Base-by-base conservation (phyloP, 305 asterid species). In the Nicotiana rustica region DNA sequence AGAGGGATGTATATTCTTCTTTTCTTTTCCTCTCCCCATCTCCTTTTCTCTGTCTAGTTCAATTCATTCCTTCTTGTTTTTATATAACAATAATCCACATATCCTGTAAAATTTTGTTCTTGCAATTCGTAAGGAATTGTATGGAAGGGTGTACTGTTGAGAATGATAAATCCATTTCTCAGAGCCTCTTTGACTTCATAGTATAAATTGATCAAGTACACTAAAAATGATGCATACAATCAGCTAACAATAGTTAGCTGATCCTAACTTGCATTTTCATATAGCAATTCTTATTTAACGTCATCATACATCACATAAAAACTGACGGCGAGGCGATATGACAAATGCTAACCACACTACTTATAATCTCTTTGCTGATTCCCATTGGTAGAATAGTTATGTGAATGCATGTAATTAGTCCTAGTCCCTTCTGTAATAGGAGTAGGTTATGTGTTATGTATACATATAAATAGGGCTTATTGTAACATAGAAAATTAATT, bases 1-100 rank as follows among this genome's bases (percentile, higher is more conserved):
- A 77, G 89, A 83, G 87, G 88, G 86, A 85, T 90, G 91, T 89
- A 89, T 78, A 89, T 87, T 89, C 82, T 87, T 81, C 83, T 83
- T 77, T 60, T 76, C 84, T 89, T 61, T 69, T 75, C 18, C 52
- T 59, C 29, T 25, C 82, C 81, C 81, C 61, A 38, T 78, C 68
- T 36, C 38, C 19, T 80, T 52, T 77, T 78, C 10, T 64, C n/a
- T 41, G 18, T 67, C 64, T 35, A 75, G 71, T 67, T 76, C 49
- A 79, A 73, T 67, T 77, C 47, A 79, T 82, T 64, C 38, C 67
- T 38, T 25, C 29, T 25, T 38, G 21, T 78, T 73, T 71, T 44
- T 60, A 29, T 86, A 83, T 81, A 36, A 67, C 19, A 78, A 77
- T 55, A 77, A 77, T 12, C 75, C 70, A 67, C n/a, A 56, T 67